These are phyloP conservation scores for Avena atlantica DNA, from an alignment of 176 grass and related monocot species.

Conservation along the genomic window DNA sequence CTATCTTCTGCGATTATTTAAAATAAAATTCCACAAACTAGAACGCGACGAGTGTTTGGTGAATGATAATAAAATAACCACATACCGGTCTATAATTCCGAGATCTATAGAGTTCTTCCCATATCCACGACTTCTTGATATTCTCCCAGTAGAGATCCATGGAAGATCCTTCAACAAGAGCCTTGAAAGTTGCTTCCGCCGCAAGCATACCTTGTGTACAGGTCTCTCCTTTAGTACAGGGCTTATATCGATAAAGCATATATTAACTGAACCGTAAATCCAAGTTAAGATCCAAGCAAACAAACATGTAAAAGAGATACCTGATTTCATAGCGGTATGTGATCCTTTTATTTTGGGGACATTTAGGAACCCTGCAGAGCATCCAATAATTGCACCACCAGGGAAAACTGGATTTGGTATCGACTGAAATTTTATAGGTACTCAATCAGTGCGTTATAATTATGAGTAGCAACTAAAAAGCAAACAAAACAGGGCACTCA, in stretches of 20 bases:
- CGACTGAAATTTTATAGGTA: slow-evolving; percentile 67
- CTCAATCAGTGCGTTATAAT: slow-evolving; percentile 29
- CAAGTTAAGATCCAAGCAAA: slow-evolving; percentile 4
- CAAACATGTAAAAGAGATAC: slow-evolving; percentile 38
- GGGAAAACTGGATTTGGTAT: slow-evolving; percentile 96
- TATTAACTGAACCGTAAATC: not conserved
- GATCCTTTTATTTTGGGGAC: slow-evolving; percentile 99
- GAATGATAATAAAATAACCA: slow-evolving; percentile 34
- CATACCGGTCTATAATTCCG: slow-evolving; percentile 92
- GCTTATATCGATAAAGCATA: slow-evolving; percentile 3
- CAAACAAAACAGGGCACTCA: not conserved
- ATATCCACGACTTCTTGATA: slow-evolving; percentile 95
- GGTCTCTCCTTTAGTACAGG: slow-evolving; percentile 41
- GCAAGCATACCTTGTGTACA: slow-evolving; percentile 88
- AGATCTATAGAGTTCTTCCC: slow-evolving; percentile 90
- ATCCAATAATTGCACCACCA: slow-evolving; percentile 94
- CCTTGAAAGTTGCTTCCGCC: slow-evolving; percentile 78
- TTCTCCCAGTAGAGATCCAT: slow-evolving; percentile 92
- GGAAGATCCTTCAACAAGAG: slow-evolving; percentile 71
- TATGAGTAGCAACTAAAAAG: not conserved
- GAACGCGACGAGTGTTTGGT: not conserved
- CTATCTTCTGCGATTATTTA: not conserved
- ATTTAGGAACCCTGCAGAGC: slow-evolving; percentile 95
- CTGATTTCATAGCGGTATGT: slow-evolving; percentile 99
- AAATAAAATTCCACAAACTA: not conserved